Evolutionary conservation across 2,329 filamentous ascomycete genomes (phyloP).

Genomic region (Orbilia brochopaga): DNA sequence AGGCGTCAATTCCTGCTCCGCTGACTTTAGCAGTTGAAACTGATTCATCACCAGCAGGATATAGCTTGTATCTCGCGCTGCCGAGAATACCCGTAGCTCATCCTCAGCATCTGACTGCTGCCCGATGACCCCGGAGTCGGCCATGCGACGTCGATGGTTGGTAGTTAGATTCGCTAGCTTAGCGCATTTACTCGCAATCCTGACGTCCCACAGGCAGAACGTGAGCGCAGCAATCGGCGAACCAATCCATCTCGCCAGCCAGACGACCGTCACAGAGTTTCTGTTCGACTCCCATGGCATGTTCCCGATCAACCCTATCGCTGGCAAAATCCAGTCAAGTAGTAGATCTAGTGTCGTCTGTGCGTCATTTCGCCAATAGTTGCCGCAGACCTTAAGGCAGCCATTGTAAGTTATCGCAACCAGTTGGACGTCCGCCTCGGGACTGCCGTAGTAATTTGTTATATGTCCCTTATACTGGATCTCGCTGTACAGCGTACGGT

Average conservation of each 20-base stretch:
- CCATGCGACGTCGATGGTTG: conserved; percentile 21
- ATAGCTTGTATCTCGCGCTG: conserved; percentile 59
- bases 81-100: conserved; percentile 33
- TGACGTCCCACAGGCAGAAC: conserved; percentile 57
- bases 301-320: conserved; percentile 53
- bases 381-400: conserved; percentile 40
- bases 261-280: conserved; percentile 51
- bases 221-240: conserved; percentile 55
- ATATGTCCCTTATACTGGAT: conserved; percentile 41
- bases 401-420: conserved; percentile 44
- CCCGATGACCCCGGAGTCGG: conserved; percentile 26
- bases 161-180: conserved; percentile 55
- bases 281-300: conserved; percentile 55
- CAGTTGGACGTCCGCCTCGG: conserved; percentile 34
- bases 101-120: conserved; percentile 17
- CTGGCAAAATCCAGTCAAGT: conserved; percentile 53
- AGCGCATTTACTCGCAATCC: conserved; percentile 56
- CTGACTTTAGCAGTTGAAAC: conserved; percentile 52
- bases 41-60: conserved; percentile 61
- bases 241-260: conserved; percentile 54
- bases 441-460: conserved; percentile 44
- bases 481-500: conserved; percentile 36
- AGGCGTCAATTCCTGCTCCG: conserved; percentile 23
- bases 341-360: conserved; percentile 44
- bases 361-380: conserved; percentile 37